phyloP scores from a whole-genome alignment of 2,329 filamentous ascomycete genomes.

The Alternaria conjuncta region DNA sequence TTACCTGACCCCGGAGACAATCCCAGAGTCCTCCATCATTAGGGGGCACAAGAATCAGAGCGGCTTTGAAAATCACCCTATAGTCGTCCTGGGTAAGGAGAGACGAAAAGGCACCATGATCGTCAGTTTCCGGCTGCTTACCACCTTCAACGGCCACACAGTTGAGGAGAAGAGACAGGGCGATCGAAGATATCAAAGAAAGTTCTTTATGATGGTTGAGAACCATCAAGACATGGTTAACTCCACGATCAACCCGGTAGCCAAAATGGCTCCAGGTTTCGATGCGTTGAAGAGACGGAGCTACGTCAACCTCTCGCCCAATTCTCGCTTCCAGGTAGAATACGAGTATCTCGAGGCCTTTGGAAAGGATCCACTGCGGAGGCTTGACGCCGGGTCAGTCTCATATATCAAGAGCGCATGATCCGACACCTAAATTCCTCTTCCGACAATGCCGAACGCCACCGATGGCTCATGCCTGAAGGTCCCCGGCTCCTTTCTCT shows the following conservation, averaged over 20 bases:
- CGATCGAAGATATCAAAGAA: not conserved
- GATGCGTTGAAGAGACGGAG: constrained; percentile 21
- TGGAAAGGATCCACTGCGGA: not conserved
- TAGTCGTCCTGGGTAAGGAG: constrained; percentile 16
- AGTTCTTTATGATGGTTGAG: constrained; percentile 19
- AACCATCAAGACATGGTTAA: constrained; percentile 1
- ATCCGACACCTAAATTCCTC: not conserved
- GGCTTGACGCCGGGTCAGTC: constrained; percentile 14
- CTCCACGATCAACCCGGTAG: not conserved
- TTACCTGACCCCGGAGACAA: not conserved
- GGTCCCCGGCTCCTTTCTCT: not conserved
- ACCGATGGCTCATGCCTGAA: constrained; percentile 6
- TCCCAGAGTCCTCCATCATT: constrained; percentile 2
- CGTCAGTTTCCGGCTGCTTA: constrained; percentile 18
- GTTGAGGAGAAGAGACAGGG: constrained; percentile 3
- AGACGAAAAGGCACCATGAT: not conserved
- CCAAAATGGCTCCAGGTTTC: constrained; percentile 16
- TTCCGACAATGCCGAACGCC: constrained; percentile 7
- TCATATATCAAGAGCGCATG: constrained; percentile 9
- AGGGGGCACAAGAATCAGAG: not conserved
- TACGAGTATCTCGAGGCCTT: constrained; percentile 20
- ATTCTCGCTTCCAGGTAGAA: constrained; percentile 21
- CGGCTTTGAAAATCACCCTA: constrained; percentile 5
- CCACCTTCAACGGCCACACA: constrained; percentile 12
- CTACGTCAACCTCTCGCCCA: constrained; percentile 25